These are phyloP conservation scores for Claviceps sp. DNA, from an alignment of 2,329 filamentous ascomycete species.

Conservation along the genomic window DNA sequence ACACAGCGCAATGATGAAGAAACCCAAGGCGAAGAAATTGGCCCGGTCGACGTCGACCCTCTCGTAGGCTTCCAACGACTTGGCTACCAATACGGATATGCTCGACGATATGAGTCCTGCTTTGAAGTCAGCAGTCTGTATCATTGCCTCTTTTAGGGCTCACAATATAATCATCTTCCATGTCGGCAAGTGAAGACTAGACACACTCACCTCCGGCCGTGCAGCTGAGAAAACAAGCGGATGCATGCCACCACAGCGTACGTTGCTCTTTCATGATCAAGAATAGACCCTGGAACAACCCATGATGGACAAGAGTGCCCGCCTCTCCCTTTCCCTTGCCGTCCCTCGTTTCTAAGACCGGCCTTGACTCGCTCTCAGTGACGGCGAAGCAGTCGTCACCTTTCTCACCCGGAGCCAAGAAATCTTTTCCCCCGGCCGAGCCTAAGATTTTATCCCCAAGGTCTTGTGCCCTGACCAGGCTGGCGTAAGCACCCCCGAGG, in stretches of 20 bases:
- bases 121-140: neutral
- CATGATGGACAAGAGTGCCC: conserved; percentile 5
- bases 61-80: conserved; percentile 25
- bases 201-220: conserved; percentile 15
- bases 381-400: neutral
- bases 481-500: conserved; percentile 33
- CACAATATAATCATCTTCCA: neutral
- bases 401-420: conserved; percentile 8
- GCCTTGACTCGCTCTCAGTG: neutral
- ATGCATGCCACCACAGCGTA: conserved; percentile 13
- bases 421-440: neutral
- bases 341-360: neutral
- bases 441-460: conserved; percentile 14
- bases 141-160: too few relatives aligned
- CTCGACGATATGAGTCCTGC: conserved; percentile 25
- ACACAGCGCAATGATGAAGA: conserved; percentile 36
- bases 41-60: conserved; percentile 15
- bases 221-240: conserved; percentile 11
- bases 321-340: conserved; percentile 1
- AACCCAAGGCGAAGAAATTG: conserved; percentile 43
- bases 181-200: too few relatives aligned
- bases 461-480: conserved; percentile 33
- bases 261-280: conserved; percentile 19
- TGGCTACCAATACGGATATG: conserved; percentile 26
- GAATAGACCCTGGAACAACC: conserved; percentile 16